phyloP scores from a whole-genome alignment of 2,329 filamentous ascomycete species.

The Hyphodiscus sp. region DNA sequence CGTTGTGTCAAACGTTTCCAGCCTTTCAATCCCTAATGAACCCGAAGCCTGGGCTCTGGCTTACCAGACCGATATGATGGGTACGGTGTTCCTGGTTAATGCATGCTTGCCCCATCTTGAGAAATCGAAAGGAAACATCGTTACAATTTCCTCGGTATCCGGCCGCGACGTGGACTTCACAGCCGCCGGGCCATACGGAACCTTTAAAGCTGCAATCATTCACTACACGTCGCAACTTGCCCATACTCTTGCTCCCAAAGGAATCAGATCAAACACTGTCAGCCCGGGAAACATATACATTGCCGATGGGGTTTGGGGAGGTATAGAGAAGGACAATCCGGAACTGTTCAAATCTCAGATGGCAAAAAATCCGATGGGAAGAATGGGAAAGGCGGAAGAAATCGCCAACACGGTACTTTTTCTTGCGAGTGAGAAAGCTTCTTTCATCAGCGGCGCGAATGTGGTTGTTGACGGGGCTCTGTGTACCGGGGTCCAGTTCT shows the following conservation, averaged over 20 bases:
- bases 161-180: slow-evolving; percentile 34
- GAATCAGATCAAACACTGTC: slow-evolving; percentile 32
- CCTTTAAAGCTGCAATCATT: slow-evolving; percentile 32
- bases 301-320: slow-evolving; percentile 31
- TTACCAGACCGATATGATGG: slow-evolving; percentile 32
- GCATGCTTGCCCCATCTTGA: slow-evolving; percentile 31
- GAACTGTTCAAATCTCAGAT: slow-evolving; percentile 26
- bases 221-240: slow-evolving; percentile 33
- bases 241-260: slow-evolving; percentile 30
- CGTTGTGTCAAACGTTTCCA: slow-evolving; percentile 24
- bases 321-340: slow-evolving; percentile 27
- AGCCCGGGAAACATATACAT: slow-evolving; percentile 33
- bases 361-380: slow-evolving; percentile 9
- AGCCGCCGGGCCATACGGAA: slow-evolving; percentile 31
- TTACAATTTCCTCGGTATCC: slow-evolving; percentile 32
- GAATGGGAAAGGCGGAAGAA: slow-evolving; percentile 11
- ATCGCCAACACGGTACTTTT: slow-evolving; percentile 10
- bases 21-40: slow-evolving; percentile 26
- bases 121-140: slow-evolving; percentile 29
- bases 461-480: slow-evolving; percentile 10
- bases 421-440: slow-evolving; percentile 6
- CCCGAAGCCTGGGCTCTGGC: slow-evolving; percentile 21
- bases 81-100: slow-evolving; percentile 28
- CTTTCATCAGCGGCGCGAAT: slow-evolving; percentile 9
- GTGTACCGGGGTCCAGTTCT: slow-evolving; percentile 11